A percentile compares a stretch with the other conserved stretches of the same genome.
These are phyloP conservation scores for Sclerotinia trifoliorum DNA, from an alignment of 2,329 filamentous ascomycete species.

Conservation along the genomic window DNA sequence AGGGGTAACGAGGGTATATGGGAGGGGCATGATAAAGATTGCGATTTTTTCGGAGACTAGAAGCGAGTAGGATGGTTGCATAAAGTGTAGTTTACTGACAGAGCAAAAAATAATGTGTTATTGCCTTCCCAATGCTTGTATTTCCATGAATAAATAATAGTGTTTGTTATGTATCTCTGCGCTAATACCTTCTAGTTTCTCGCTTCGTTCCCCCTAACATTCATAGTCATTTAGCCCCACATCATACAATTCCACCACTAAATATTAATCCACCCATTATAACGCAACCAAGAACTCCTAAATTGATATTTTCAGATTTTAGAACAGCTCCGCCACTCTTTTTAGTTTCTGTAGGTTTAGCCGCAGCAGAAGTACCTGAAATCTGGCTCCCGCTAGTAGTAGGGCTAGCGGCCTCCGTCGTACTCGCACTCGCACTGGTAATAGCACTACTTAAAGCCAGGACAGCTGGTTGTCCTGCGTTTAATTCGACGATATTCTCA, in stretches of 20 bases:
- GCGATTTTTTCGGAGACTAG: background rate
- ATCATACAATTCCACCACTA: background rate
- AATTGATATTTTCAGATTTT: background rate
- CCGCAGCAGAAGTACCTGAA: background rate
- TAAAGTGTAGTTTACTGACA: background rate
- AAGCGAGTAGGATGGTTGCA: background rate
- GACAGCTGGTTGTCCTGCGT: conserved; percentile 26
- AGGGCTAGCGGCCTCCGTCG: background rate
- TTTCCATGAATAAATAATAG: background rate
- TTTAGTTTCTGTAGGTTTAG: background rate
- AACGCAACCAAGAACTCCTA: background rate
- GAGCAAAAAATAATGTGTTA: background rate
- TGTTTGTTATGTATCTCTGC: background rate
- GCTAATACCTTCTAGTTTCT: background rate
- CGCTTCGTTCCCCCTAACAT: background rate
- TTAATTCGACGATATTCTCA: conserved; percentile 29
- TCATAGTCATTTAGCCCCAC: background rate
- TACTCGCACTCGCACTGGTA: conserved; percentile 16
- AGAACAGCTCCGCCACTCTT: background rate
- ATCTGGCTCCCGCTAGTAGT: background rate
- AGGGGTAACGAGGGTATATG: background rate
- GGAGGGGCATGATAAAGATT: background rate
- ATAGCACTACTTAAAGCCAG: conserved; percentile 23
- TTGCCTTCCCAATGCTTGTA: background rate
- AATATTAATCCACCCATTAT: background rate